A percentile compares a stretch with the other conserved stretches of the same genome.
These are phyloP conservation scores for Pleurotus sapidus DNA, from an alignment of 768 basidiomycete genomes.

Conservation along the genomic window DNA sequence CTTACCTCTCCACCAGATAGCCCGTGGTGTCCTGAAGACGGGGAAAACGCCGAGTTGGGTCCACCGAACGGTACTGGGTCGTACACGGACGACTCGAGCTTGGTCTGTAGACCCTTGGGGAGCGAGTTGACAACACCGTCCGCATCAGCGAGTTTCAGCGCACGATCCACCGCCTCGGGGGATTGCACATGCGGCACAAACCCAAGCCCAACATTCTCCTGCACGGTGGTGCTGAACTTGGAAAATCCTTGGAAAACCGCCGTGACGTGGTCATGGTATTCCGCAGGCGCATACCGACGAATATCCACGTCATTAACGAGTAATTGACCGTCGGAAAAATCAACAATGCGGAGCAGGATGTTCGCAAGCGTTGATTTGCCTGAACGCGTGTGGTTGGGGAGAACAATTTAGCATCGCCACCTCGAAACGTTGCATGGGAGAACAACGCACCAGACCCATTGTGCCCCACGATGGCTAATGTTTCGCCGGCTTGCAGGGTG, in stretches of 20 bases:
- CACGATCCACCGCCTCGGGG: slow-evolving; percentile 53
- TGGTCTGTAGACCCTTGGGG: slow-evolving; percentile 72
- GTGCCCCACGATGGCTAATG: slow-evolving; percentile 81
- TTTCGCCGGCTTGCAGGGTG: slow-evolving; percentile 70
- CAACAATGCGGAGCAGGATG: slow-evolving; percentile 73
- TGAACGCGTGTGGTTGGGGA: slow-evolving; percentile 24
- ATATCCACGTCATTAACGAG: slow-evolving; percentile 70
- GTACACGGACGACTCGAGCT: slow-evolving; percentile 46
- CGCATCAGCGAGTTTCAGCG: slow-evolving; percentile 73
- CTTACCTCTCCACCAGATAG: slow-evolving; percentile 84
- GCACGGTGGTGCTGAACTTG: slow-evolving; percentile 71
- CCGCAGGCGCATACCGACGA: slow-evolving; percentile 58
- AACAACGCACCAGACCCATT: slow-evolving; percentile 69
- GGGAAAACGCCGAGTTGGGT: slow-evolving; percentile 22
- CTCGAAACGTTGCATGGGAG: background rate
- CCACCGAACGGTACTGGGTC: slow-evolving; percentile 32
- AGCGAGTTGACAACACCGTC: slow-evolving; percentile 61
- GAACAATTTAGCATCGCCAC: background rate
- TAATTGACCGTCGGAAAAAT: slow-evolving; percentile 69
- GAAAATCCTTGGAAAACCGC: slow-evolving; percentile 87
- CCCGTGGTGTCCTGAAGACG: slow-evolving; percentile 51
- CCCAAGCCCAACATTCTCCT: slow-evolving; percentile 87
- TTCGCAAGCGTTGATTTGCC: slow-evolving; percentile 89
- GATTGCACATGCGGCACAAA: slow-evolving; percentile 61
- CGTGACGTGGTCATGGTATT: slow-evolving; percentile 74